phyloP scores from a whole-genome alignment of 495 filamentous ascomycete genomes.

The Podospora didyma region DNA sequence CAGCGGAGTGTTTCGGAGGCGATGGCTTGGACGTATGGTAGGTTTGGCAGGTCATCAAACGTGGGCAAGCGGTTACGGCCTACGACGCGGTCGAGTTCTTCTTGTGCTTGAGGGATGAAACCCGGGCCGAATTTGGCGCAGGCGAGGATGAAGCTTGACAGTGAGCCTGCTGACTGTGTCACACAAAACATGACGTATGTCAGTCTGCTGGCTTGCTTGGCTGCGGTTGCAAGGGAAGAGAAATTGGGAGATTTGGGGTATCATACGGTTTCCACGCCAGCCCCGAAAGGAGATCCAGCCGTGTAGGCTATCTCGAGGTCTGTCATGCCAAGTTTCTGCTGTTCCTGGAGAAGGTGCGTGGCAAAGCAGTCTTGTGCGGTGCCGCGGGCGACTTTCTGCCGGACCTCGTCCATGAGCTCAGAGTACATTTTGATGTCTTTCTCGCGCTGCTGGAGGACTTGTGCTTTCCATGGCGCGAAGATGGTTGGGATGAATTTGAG shows the following conservation, averaged over 20 bases:
- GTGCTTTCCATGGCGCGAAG: conserved; percentile 54
- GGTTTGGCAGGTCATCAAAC: conserved; percentile 39
- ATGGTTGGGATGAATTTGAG: conserved; percentile 50
- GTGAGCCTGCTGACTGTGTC: conserved; percentile 31
- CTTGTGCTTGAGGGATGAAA: conserved; percentile 45
- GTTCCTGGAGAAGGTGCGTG: conserved; percentile 46
- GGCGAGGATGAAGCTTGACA: conserved; percentile 55
- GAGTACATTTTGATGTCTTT: conserved; percentile 50
- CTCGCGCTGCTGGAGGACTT: conserved; percentile 48
- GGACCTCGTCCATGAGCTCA: conserved; percentile 40
- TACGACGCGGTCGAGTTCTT: conserved; percentile 53
- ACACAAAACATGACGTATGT: not conserved
- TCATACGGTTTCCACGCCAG: conserved; percentile 62
- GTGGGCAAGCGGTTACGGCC: conserved; percentile 47
- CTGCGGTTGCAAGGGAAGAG: too few species aligned
- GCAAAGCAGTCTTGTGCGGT: conserved; percentile 45
- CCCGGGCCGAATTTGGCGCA: conserved; percentile 47
- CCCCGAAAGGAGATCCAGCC: conserved; percentile 57
- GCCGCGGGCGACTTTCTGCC: conserved; percentile 27
- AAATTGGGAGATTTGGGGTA: conserved; percentile 17
- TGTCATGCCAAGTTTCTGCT: conserved; percentile 40
- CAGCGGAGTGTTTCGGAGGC: conserved; percentile 51
- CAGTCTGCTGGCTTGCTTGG: too few species aligned
- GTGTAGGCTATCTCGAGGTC: conserved; percentile 55
- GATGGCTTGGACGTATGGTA: conserved; percentile 45